These are phyloP conservation scores for Cadophora gregata DNA, from an alignment of 2,329 filamentous ascomycete genomes.

Conservation along the genomic window DNA sequence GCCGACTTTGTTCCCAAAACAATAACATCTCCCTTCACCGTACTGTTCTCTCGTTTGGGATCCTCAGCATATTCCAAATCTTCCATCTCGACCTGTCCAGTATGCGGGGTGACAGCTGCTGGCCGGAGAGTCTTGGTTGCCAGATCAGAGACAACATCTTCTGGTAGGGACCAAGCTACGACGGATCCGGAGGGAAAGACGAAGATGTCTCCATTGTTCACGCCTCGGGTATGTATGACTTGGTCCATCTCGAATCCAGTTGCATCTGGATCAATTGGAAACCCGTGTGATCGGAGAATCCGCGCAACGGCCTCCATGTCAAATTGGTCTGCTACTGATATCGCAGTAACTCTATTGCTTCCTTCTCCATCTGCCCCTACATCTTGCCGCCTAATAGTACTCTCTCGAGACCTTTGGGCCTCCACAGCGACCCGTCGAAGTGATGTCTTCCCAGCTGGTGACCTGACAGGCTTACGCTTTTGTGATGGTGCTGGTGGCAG, in stretches of 20 bases:
- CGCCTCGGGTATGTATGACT: conserved; percentile 66
- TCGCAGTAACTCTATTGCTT: conserved; percentile 56
- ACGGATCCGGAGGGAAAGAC: conserved; percentile 95
- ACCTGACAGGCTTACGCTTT: conserved; percentile 54
- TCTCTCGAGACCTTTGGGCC: conserved; percentile 68
- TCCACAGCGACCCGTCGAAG: conserved; percentile 85
- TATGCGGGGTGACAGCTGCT: conserved; percentile 77
- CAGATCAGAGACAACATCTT: conserved; percentile 72
- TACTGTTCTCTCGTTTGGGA: conserved; percentile 71
- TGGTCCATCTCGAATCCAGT: conserved; percentile 66
- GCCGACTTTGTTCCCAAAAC: conserved; percentile 79
- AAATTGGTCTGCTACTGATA: conserved; percentile 68
- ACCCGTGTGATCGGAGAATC: conserved; percentile 63
- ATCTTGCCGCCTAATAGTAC: conserved; percentile 35
- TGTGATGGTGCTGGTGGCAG: conserved; percentile 22
- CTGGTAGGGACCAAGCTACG: conserved; percentile 87
- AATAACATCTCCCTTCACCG: conserved; percentile 86
- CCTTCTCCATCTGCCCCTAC: conserved; percentile 46
- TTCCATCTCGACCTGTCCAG: conserved; percentile 79
- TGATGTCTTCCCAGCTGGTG: conserved; percentile 69
- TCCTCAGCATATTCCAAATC: conserved; percentile 89
- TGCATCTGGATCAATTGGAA: conserved; percentile 65
- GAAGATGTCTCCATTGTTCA: conserved; percentile 83
- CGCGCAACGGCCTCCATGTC: conserved; percentile 66
- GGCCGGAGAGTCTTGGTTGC: conserved; percentile 75